Evolutionary conservation across 371 early-diverging fungal genomes (phyloP), one percentile per base, ranked within the genome.

Genomic region (Syncephalis plumigaleata): DNA sequence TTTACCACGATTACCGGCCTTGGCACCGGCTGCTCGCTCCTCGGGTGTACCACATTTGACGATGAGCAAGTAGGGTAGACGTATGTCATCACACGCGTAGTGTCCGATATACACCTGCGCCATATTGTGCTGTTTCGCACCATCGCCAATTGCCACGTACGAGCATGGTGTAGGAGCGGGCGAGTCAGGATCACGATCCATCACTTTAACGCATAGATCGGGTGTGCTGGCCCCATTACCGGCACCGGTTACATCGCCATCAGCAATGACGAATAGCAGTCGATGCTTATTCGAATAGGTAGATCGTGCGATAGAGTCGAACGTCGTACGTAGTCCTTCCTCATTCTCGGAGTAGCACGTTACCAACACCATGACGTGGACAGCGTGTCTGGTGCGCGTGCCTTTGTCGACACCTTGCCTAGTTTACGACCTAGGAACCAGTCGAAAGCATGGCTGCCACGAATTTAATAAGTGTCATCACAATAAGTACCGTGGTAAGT

Each of bases 261-360:
- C 93, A 3, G 87, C 81, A 53, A 93, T 76, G 22, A 95, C 71
- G 40, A 91, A 68, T 22, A 96, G 66, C 24, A 98, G 63, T 69
- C 94, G 91, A 44, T 83, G 73, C 16, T 75, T 68, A 55, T 94
- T 87, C 27, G 75, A 74, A 60, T 91, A 91, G 23, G 81, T 73
- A 23, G 89, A 80, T 8, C 63, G 63, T 3, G 89, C 81, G 15
- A 98, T 64, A 23, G 91, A 91, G 54, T 92, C 87, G 45, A 97
- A 70, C 1, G 98, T 97, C 15, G 76, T 75, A 20, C 79, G 72
- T 15, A 97, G 64, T 13, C 84, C 81, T 21, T 79, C 82, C 59
- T 81, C 79, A 48, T 85, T 82, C 62, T 93, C 94, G 9, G 87
- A 82, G 61, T 93, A 93, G 60, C 87, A 86, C 8, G 91, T 84